These are phyloP conservation scores for Xylaria sp. DNA, from an alignment of 2,329 filamentous ascomycete genomes.

Conservation along the genomic window DNA sequence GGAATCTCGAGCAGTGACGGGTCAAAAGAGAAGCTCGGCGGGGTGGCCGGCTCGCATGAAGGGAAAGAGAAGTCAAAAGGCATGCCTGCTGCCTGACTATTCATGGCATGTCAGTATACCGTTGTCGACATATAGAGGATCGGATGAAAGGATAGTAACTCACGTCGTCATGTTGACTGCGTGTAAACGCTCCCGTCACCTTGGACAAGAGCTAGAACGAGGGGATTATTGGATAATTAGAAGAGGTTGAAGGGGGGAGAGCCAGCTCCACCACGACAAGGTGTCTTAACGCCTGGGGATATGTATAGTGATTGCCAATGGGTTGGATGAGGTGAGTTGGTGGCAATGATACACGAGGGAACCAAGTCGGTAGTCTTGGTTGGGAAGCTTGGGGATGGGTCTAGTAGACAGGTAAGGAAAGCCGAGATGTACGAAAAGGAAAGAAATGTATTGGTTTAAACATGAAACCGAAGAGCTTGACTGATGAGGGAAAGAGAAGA, in stretches of 20 bases:
- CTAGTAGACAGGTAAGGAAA: slow-evolving; percentile 37
- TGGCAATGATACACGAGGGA: slow-evolving; percentile 34
- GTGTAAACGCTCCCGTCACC: slow-evolving; percentile 34
- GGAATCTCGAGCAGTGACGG: slow-evolving; percentile 61
- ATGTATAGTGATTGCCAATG: slow-evolving; percentile 29
- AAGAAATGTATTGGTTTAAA: slow-evolving; percentile 40
- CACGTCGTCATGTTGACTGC: slow-evolving; percentile 51
- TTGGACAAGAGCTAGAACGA: slow-evolving; percentile 37
- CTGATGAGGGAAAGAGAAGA: slow-evolving; percentile 30
- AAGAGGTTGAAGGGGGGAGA: slow-evolving; percentile 35
- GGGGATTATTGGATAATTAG: slow-evolving; percentile 38
- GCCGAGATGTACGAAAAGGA: slow-evolving; percentile 31
- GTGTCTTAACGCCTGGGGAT: slow-evolving; percentile 22
- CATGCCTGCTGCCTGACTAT: slow-evolving; percentile 66
- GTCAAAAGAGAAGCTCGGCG: slow-evolving; percentile 61
- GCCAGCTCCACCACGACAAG: slow-evolving; percentile 38
- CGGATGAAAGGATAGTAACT: slow-evolving; percentile 32
- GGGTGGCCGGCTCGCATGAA: slow-evolving; percentile 56
- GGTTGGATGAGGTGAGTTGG: slow-evolving; percentile 27
- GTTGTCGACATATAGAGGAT: background rate
- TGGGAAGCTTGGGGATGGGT: slow-evolving; percentile 36
- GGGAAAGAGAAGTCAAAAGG: slow-evolving; percentile 66
- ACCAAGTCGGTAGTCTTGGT: slow-evolving; percentile 30
- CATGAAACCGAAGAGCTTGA: slow-evolving; percentile 40
- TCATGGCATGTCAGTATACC: slow-evolving; percentile 38